Evolutionary conservation across 768 basidiomycete species (phyloP).

Genomic region (Boletus rufocinnamomeus): DNA sequence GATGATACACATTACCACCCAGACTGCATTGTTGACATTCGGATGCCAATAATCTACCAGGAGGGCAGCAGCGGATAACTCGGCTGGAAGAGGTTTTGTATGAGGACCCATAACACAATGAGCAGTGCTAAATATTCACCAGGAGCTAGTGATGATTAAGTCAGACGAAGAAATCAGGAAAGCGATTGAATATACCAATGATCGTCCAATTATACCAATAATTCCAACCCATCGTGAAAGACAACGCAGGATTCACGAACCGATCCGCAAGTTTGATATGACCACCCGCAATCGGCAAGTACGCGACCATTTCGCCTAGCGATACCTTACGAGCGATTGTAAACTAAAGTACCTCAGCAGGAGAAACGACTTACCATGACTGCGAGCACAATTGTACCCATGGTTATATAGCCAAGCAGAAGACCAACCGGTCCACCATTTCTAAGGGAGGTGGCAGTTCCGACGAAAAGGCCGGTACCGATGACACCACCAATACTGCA

Average conservation of each 20-base stretch:
- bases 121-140: constrained; percentile 16
- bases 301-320: constrained; percentile 63
- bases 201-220: constrained; percentile 47
- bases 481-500: constrained; percentile 61
- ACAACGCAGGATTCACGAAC: constrained; percentile 76
- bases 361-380: constrained; percentile 57
- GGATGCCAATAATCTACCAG: constrained; percentile 74
- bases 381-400: constrained; percentile 69
- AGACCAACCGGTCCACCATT: constrained; percentile 75
- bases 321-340: constrained; percentile 47
- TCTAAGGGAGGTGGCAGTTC: constrained; percentile 51
- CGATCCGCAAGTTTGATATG: constrained; percentile 82
- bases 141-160: constrained; percentile 21
- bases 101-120: background rate
- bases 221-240: constrained; percentile 57
- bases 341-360: background rate
- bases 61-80: constrained; percentile 55
- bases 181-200: constrained; percentile 13
- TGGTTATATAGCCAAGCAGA: constrained; percentile 63
- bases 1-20: constrained; percentile 76
- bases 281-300: constrained; percentile 75
- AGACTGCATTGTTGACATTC: constrained; percentile 63
- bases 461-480: constrained; percentile 67
- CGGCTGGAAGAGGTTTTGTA: constrained; percentile 23
- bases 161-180: background rate